Evolutionary conservation across 2,329 filamentous ascomycete species (phyloP).

Genomic region (Fusarium tuaranense): DNA sequence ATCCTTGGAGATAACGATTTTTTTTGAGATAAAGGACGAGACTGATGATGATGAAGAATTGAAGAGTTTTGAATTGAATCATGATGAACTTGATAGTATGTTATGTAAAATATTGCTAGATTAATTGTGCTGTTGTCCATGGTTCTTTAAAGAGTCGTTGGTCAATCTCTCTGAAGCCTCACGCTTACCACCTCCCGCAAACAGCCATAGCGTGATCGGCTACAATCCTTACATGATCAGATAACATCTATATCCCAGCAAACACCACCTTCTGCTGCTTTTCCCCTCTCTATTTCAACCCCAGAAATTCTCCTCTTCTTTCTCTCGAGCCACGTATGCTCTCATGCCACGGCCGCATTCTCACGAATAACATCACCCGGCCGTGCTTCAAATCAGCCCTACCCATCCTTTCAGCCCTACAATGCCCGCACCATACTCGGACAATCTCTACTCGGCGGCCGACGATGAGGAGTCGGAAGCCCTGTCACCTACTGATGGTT

Average conservation of each 20-base stretch:
- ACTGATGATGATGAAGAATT: neutral
- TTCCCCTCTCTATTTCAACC: constrained; percentile 13
- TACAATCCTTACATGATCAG: constrained; percentile 20
- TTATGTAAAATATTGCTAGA: neutral
- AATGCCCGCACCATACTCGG: constrained; percentile 61
- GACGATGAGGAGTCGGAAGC: constrained; percentile 52
- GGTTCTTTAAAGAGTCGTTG: neutral
- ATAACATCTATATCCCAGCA: constrained; percentile 5
- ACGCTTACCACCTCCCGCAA: neutral
- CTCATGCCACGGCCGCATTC: neutral
- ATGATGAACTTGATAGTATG: neutral
- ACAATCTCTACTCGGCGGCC: constrained; percentile 60
- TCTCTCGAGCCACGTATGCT: neutral
- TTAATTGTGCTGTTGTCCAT: neutral
- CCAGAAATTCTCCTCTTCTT: neutral
- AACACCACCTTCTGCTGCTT: constrained; percentile 3
- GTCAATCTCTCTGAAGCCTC: neutral
- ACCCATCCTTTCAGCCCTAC: constrained; percentile 23
- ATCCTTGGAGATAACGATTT: constrained; percentile 18
- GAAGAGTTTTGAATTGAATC: neutral
- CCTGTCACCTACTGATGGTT: constrained; percentile 64
- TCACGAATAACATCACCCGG: neutral
- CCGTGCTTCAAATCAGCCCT: constrained; percentile 18
- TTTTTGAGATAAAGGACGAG: neutral
- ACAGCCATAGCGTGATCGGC: constrained; percentile 30